A percentile compares a stretch with the other conserved stretches of the same genome.
Evolutionary conservation across 2,329 filamentous ascomycete genomes (phyloP).

Genomic region (Aspergillus carbonarius): DNA sequence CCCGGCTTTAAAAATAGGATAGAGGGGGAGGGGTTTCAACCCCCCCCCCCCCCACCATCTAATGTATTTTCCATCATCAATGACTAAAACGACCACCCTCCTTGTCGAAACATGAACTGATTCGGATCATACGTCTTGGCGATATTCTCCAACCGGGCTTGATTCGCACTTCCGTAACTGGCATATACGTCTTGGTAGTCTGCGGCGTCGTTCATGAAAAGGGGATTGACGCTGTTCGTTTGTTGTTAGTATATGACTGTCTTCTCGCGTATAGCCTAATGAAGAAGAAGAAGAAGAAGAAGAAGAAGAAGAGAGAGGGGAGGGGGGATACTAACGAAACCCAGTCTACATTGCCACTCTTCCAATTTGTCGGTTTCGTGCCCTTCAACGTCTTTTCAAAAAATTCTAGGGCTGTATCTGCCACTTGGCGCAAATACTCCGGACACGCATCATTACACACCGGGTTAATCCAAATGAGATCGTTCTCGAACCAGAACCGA

Average conservation of each 20-base stretch:
- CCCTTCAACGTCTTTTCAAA: conserved; percentile 4
- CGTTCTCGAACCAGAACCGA: conserved; percentile 14
- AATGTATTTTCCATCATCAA: no score
- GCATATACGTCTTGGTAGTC: conserved; percentile 14
- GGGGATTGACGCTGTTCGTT: not conserved
- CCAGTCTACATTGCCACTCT: conserved; percentile 5
- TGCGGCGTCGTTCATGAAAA: conserved; percentile 14
- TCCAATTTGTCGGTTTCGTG: conserved; percentile 3
- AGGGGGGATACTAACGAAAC: not conserved
- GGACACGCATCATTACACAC: conserved; percentile 9
- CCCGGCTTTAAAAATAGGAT: no score
- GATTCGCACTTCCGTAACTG: conserved; percentile 9
- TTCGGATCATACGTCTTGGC: conserved; percentile 9
- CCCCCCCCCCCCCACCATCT: no score
- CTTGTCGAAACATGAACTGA: conserved; percentile 10
- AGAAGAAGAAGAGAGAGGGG: no score
- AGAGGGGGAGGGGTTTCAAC: no score
- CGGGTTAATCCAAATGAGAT: conserved; percentile 9
- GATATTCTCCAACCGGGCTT: conserved; percentile 3
- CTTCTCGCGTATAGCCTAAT: no score
- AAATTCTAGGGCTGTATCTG: not conserved
- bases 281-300: no score
- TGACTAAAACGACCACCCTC: conserved; percentile 6
- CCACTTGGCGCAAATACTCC: conserved; percentile 6
- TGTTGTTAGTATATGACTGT: not conserved